Percentiles rank a stretch among this genome's conserved stretches.
Evolutionary conservation across 306 rosid species (phyloP).

Genomic region (Dalbergia cultrata): DNA sequence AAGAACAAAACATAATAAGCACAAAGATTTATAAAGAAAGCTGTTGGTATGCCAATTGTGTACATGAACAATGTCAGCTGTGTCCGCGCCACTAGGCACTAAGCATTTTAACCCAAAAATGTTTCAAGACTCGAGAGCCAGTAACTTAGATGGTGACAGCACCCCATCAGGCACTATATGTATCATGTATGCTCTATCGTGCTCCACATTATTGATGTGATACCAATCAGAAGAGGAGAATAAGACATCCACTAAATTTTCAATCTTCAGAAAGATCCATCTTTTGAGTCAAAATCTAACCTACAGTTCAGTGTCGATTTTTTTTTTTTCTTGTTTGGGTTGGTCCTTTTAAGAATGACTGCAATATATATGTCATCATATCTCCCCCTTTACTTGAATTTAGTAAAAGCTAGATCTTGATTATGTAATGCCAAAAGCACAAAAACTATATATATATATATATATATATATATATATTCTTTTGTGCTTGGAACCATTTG

Average conservation of each 20-base stretch:
- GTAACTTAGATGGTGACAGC: not conserved
- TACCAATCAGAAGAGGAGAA: not conserved
- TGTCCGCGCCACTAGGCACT: not conserved
- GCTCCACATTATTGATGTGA: not conserved
- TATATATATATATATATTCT: too few species aligned
- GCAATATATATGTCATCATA: not conserved
- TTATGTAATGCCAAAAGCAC: not conserved
- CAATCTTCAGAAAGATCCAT: not conserved
- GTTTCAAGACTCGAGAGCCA: constrained; percentile 1
- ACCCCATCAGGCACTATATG: not conserved
- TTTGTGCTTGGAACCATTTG: too few species aligned
- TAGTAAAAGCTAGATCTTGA: not conserved
- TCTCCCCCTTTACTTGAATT: not conserved
- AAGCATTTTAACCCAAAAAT: not conserved
- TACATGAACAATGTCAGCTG: not conserved
- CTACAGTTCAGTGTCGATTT: not conserved
- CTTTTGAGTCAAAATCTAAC: constrained; percentile 2
- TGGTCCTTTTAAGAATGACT: not conserved
- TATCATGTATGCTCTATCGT: not conserved
- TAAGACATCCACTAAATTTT: constrained; percentile 22
- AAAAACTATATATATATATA: too few species aligned
- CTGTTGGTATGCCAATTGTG: not conserved
- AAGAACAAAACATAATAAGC: not conserved
- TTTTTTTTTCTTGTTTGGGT: not conserved
- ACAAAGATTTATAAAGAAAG: not conserved